Evolutionary conservation across 805 yeast genomes (phyloP).

Genomic region (Pichia insulana): DNA sequence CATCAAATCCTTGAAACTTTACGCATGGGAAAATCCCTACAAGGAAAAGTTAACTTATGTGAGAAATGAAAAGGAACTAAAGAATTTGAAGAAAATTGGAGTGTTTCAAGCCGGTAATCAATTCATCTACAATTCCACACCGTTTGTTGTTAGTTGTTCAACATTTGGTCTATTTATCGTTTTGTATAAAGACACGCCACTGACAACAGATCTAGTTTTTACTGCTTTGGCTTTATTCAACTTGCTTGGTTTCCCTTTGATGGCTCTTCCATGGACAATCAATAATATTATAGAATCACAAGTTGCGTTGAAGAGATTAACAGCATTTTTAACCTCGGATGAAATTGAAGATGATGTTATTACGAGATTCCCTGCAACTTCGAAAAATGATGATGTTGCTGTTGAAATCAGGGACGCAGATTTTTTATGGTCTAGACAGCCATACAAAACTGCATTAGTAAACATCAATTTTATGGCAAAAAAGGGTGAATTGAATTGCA

Average conservation of each 20-base stretch:
- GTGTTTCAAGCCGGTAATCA: conserved; percentile 57
- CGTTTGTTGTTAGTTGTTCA: conserved; percentile 80
- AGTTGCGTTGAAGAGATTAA: conserved; percentile 70
- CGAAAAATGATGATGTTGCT: conserved; percentile 55
- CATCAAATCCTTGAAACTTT: conserved; percentile 84
- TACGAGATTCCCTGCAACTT: conserved; percentile 38
- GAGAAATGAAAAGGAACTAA: conserved; percentile 80
- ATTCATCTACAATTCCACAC: conserved; percentile 79
- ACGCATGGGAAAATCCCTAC: conserved; percentile 93
- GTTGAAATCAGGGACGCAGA: conserved; percentile 58
- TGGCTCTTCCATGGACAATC: conserved; percentile 85
- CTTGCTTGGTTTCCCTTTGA: conserved; percentile 82
- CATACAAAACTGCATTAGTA: conserved; percentile 50
- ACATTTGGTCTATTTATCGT: conserved; percentile 75
- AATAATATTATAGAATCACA: conserved; percentile 83
- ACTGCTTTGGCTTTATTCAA: conserved; percentile 87
- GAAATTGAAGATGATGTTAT: conserved; percentile 74
- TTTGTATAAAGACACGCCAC: conserved; percentile 45
- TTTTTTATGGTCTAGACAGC: conserved; percentile 70
- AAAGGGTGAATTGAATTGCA: conserved; percentile 48
- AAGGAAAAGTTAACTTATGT: conserved; percentile 64
- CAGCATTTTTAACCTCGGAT: conserved; percentile 59
- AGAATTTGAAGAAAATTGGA: conserved; percentile 68
- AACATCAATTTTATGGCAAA: conserved; percentile 40
- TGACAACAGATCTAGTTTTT: conserved; percentile 85